Evolutionary conservation across 257 asterid species (phyloP), one percentile per base, ranked within the genome.

Genomic region (Verbascum thapsus): DNA sequence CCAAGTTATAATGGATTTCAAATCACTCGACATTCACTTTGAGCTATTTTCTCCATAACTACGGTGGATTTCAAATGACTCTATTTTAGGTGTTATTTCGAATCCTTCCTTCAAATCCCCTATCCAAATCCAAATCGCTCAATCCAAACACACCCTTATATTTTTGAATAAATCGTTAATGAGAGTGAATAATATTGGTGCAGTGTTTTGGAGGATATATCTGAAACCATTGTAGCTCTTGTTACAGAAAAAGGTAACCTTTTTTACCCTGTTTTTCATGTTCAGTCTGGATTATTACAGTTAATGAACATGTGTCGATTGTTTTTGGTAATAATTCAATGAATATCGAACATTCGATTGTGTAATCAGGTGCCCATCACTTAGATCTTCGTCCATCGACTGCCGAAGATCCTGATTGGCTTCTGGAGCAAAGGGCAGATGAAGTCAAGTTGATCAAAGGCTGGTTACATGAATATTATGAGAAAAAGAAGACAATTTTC

Each of bases 281-380:
- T 38, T 26, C 11, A 45, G 22, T 62, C 12, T 19, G 40, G 58
- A 49, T 26, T 48, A 54, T 50, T 50, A 9, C 41, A 39, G 6
- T 10, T 49, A 17, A 0, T 40, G 6, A n/a, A n/a, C n/a, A 16
- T 17, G 6, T 37, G 6, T 5, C 32, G 2, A 5, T 5, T 26
- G 32, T 1, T 1, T 1, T 26, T 26, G 32, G 32, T 65, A 23
- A 19, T 43, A 10, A 16, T n/a, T 26, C 26, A 30, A 18, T 45
- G 74, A 55, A 45, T 61, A 0, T 39, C 12, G n/a, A 39, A 42
- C 6, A n/a, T 58, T 59, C 39, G 35, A 43, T 13, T 58, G 17
- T 17, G 67, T 15, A 40, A n/a, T 58, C 53, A 91, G 96, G 98
- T 51, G 98, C 98, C 69, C 98, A 88, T 83, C 98, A 91, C 76